Percentiles rank a stretch among this genome's conserved stretches.
These are phyloP conservation scores for Tolypocladium tropicale DNA, from an alignment of 2,329 filamentous ascomycete species.

Conservation along the genomic window DNA sequence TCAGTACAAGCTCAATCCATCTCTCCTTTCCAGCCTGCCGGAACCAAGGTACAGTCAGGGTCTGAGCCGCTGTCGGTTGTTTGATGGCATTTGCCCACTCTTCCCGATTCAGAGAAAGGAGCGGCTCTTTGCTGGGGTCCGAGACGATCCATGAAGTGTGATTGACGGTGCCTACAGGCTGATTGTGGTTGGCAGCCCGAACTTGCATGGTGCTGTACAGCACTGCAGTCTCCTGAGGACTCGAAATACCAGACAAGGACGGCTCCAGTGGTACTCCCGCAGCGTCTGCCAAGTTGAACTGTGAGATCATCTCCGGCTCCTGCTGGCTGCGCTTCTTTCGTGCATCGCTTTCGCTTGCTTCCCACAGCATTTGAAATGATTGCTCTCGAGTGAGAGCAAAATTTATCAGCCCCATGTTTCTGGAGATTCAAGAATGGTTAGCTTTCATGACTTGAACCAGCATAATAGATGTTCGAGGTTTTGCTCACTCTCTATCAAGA, in stretches of 20 bases:
- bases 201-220: constrained; percentile 10
- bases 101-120: constrained; percentile 6
- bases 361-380: constrained; percentile 8
- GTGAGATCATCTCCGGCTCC: neutral
- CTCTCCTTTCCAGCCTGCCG: constrained; percentile 8
- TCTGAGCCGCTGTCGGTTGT: constrained; percentile 7
- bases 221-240: constrained; percentile 6
- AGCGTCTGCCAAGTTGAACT: constrained; percentile 2
- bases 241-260: neutral
- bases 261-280: neutral
- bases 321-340: neutral
- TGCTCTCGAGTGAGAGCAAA: constrained; percentile 10
- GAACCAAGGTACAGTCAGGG: constrained; percentile 8
- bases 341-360: neutral
- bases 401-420: constrained; percentile 11
- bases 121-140: constrained; percentile 3
- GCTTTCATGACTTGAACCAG: neutral
- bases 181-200: constrained; percentile 9
- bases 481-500: constrained; percentile 8
- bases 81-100: constrained; percentile 6
- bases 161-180: constrained; percentile 11
- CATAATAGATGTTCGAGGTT: neutral
- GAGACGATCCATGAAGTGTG: constrained; percentile 10
- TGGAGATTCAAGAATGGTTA: neutral
- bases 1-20: constrained; percentile 38